A percentile compares a stretch with the other conserved stretches of the same genome.
Conservation (phyloP, 1,284 basidiomycete species). For the Ceratobasidium theobromae region DNA sequence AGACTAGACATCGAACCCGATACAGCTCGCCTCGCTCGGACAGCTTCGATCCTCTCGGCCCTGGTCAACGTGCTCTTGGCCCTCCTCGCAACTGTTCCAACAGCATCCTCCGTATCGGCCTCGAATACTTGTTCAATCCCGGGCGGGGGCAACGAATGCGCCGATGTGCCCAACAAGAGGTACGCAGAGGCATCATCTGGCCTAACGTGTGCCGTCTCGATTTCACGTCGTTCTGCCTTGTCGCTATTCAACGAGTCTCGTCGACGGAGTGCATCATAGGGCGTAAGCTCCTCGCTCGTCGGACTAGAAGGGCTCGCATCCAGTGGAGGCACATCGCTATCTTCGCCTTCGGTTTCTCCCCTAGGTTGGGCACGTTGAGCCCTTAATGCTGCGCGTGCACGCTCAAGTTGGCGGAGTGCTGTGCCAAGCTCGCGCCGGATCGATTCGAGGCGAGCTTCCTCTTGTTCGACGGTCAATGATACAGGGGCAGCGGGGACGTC, state of each 20-base stretch:
- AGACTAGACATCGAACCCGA: neutral
- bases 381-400: slow-evolving; percentile 64
- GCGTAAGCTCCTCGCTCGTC: slow-evolving; percentile 15
- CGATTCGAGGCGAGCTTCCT: slow-evolving; percentile 64
- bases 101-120: slow-evolving; percentile 52
- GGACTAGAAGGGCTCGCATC: slow-evolving; percentile 28
- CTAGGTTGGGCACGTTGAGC: slow-evolving; percentile 44
- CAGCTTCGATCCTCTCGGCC: slow-evolving; percentile 68
- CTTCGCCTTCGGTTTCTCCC: slow-evolving; percentile 21
- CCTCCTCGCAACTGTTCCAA: neutral
- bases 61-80: slow-evolving; percentile 58
- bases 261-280: slow-evolving; percentile 24
- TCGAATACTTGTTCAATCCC: slow-evolving; percentile 78
- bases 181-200: slow-evolving; percentile 61
- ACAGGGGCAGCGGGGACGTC: too few relatives aligned
- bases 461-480: too few relatives aligned
- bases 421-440: slow-evolving; percentile 71
- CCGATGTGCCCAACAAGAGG: slow-evolving; percentile 53
- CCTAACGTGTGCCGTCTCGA: slow-evolving; percentile 18
- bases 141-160: slow-evolving; percentile 56
- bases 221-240: neutral
- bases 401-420: slow-evolving; percentile 74
- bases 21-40: slow-evolving; percentile 58
- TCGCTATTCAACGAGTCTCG: neutral
- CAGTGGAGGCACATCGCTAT: slow-evolving; percentile 18